Evolutionary conservation across 1,139 yeast species (phyloP), one percentile per base, ranked within the genome.

Genomic region (Blastobotrys arbuscula): DNA sequence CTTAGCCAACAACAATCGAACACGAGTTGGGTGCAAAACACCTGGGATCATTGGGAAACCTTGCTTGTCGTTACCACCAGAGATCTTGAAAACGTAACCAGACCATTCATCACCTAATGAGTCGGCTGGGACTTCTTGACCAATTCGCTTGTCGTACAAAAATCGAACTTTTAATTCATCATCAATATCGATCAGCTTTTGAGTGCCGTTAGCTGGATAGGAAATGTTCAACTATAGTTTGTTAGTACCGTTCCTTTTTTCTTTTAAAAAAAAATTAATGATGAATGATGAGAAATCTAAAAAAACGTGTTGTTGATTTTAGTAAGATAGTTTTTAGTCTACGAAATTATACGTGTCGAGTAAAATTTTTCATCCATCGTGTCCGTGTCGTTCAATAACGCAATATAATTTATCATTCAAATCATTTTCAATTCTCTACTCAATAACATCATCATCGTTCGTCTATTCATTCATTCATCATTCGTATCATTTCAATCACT

Each of bases 1-100:
- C 78, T 87, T 83, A 67, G 96, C 74, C 73, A 92, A 81, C 73
- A 94, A 82, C 70, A 92, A 84, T 76, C 87, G 89, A 69, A 94
- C 97, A 85, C 98, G 95, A 83, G 95, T 88, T 77, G 98, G 97
- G 81, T 88, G 95, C 83, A 92, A 81, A 63, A 92, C 98, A 84
- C 97, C 97, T 80, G 92, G 98, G 78, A 90, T 92, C 98, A 94
- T 92, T 79, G 98, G 97, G 96, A 92, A 94, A 81, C 98, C 98
- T 82, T 92, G 98, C 81, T 92, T 92, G 81, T 92, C 98, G 86
- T 94, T 94, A 84, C 98, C 98, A 73, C 98, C 98, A 67, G 97
- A 79, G 76, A 92, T 90, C 82, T 83, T 92, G 87, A 92, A 90
- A 73, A 89, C 76, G 90, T 92, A 92, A 71, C 98, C 98, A 79